Evolutionary conservation across 495 filamentous ascomycete genomes (phyloP).

Genomic region (Pyrenopolyporus hunteri): DNA sequence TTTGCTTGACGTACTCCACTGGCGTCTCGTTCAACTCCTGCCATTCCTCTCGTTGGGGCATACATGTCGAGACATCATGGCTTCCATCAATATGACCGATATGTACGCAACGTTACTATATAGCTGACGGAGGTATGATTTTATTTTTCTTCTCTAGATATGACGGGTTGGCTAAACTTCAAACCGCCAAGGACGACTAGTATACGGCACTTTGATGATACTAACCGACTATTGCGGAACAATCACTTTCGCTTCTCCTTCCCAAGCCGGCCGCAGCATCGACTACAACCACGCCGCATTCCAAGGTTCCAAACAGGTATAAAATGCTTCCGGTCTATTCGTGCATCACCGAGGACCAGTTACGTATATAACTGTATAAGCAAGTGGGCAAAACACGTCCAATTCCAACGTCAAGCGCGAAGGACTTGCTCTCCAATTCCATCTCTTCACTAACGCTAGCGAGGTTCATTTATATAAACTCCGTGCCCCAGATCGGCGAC

Average conservation of each 20-base stretch:
- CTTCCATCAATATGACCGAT: slow-evolving; percentile 19
- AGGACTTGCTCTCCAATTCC: slow-evolving; percentile 4
- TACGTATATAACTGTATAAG: slow-evolving; percentile 19
- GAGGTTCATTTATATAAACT: slow-evolving; percentile 3
- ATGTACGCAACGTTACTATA: slow-evolving; percentile 39
- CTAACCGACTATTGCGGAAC: slow-evolving; percentile 6
- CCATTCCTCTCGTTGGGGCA: slow-evolving; percentile 4
- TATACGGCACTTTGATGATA: slow-evolving; percentile 34
- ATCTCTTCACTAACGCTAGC: slow-evolving; percentile 14
- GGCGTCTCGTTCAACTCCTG: slow-evolving; percentile 20
- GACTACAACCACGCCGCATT: slow-evolving; percentile 24
- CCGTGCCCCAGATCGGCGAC: slow-evolving; percentile 12
- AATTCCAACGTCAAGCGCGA: slow-evolving; percentile 6
- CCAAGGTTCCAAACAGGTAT: slow-evolving; percentile 9
- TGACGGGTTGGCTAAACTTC: slow-evolving; percentile 40
- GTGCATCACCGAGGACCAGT: slow-evolving; percentile 18
- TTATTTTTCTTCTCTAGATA: slow-evolving; percentile 35
- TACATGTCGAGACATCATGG: slow-evolving; percentile 13
- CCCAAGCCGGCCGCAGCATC: slow-evolving; percentile 25
- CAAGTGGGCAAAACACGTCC: slow-evolving; percentile 4
- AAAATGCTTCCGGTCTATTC: slow-evolving; percentile 3
- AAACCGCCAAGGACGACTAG: slow-evolving; percentile 37
- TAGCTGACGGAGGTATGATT: slow-evolving; percentile 31
- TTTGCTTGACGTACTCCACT: slow-evolving; percentile 28
- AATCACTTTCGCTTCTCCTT: slow-evolving; percentile 14